Evolutionary conservation across 1,139 yeast species (phyloP).

Genomic region (Hemisphaericaspora subhashii): DNA sequence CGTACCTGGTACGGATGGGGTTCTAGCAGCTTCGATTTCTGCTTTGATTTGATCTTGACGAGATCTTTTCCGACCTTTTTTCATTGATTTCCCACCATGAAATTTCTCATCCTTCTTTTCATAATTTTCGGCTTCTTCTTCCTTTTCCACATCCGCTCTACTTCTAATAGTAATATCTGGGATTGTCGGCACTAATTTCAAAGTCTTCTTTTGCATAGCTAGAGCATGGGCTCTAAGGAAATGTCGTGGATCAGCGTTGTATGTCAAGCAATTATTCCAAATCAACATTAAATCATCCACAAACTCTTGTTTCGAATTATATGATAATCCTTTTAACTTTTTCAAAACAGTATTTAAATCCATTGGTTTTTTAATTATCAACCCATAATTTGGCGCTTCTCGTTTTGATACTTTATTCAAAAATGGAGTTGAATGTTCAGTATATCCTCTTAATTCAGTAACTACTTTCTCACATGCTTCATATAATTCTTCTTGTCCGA

Average conservation of each 20-base stretch:
- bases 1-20: constrained; percentile 14
- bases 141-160: constrained; percentile 84
- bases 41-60: constrained; percentile 37
- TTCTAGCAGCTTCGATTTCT: constrained; percentile 19
- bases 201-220: constrained; percentile 92
- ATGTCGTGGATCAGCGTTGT: constrained; percentile 94
- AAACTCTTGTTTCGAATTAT: constrained; percentile 81
- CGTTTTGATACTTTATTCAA: constrained; percentile 91
- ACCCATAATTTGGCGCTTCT: constrained; percentile 95
- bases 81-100: constrained; percentile 35
- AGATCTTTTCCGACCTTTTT: constrained; percentile 45
- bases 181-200: constrained; percentile 72
- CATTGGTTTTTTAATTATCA: constrained; percentile 91
- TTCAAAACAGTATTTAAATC: constrained; percentile 93
- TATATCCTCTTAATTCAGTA: constrained; percentile 81
- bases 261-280: constrained; percentile 91
- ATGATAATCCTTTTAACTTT: constrained; percentile 77
- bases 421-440: constrained; percentile 96
- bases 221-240: constrained; percentile 87
- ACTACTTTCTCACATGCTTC: constrained; percentile 97
- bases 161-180: constrained; percentile 85
- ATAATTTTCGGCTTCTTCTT: constrained; percentile 42
- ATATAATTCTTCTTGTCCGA: constrained; percentile 96
- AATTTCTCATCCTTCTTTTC: constrained; percentile 45
- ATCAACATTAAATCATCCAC: constrained; percentile 92